Percentiles rank a stretch among this genome's conserved stretches.
phyloP scores from a whole-genome alignment of 306 rosid genomes.

The Clitoria ternatea region DNA sequence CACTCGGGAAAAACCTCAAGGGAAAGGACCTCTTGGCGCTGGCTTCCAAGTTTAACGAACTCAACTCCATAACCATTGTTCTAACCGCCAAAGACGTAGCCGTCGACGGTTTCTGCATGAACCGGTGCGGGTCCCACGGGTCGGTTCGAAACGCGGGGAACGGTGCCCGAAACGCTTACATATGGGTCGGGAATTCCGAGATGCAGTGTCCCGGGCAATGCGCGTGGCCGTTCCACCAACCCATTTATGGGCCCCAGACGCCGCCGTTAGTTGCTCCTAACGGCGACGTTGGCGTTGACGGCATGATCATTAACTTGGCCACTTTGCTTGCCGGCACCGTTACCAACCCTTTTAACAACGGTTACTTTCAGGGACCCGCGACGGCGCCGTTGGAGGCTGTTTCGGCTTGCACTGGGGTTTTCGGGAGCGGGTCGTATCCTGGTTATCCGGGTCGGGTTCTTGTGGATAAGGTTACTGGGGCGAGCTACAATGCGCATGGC shows the following conservation, averaged over 20 bases:
- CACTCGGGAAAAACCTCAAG: slow-evolving; percentile 59
- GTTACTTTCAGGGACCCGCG: slow-evolving; percentile 76
- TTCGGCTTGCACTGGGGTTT: slow-evolving; percentile 67
- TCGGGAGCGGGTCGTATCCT: slow-evolving; percentile 82
- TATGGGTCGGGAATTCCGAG: slow-evolving; percentile 94
- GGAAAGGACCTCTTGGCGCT: slow-evolving; percentile 43
- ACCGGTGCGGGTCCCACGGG: slow-evolving; percentile 75
- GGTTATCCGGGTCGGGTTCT: slow-evolving; percentile 72
- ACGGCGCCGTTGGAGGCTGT: slow-evolving; percentile 87
- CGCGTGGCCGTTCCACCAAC: slow-evolving; percentile 97
- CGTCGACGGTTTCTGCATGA: slow-evolving; percentile 70
- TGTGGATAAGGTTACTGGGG: slow-evolving; percentile 51
- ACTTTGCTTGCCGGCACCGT: slow-evolving; percentile 87
- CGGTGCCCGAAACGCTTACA: slow-evolving; percentile 38
- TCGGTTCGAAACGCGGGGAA: slow-evolving; percentile 26
- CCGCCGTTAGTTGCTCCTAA: slow-evolving; percentile 81
- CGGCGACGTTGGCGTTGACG: slow-evolving; percentile 94
- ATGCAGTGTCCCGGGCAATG: slow-evolving; percentile 81
- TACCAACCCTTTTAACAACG: slow-evolving; percentile 79
- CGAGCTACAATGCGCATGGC: slow-evolving; percentile 81
- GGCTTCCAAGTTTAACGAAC: slow-evolving; percentile 36
- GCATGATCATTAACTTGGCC: slow-evolving; percentile 82
- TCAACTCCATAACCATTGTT: slow-evolving; percentile 53
- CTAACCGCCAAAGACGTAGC: slow-evolving; percentile 72
- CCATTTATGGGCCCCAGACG: slow-evolving; percentile 85